phyloP scores from a whole-genome alignment of 2,329 filamentous ascomycete genomes.

The Colletotrichum musicola region DNA sequence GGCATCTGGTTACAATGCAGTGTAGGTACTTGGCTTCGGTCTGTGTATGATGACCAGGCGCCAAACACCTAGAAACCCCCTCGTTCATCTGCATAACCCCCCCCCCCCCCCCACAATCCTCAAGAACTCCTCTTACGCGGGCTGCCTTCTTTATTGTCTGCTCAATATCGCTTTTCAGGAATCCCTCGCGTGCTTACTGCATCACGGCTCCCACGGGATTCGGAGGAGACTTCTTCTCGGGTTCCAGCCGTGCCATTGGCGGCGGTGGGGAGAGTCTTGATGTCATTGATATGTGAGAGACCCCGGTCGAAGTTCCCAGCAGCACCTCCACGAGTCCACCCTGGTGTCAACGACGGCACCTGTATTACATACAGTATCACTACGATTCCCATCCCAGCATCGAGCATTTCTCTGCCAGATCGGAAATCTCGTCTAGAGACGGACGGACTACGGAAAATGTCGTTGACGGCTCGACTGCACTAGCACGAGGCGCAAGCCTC shows the following conservation, averaged over 20 bases:
- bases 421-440: background rate
- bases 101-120: too few species aligned
- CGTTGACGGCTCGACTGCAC: slow-evolving; percentile 7
- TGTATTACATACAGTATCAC: background rate
- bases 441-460: slow-evolving; percentile 12
- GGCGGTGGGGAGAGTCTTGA: slow-evolving; percentile 33
- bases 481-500: background rate
- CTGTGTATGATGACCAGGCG: background rate
- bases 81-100: background rate
- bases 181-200: too few species aligned
- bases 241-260: slow-evolving; percentile 2
- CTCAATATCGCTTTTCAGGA: too few species aligned
- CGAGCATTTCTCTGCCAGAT: slow-evolving; percentile 24
- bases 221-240: background rate
- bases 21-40: too few species aligned
- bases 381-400: background rate
- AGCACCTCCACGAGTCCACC: background rate
- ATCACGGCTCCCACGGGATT: slow-evolving; percentile 2
- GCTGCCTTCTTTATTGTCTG: background rate
- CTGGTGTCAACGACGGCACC: slow-evolving; percentile 8
- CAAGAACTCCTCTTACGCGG: too few species aligned
- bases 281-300: slow-evolving; percentile 30
- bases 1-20: background rate
- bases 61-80: too few species aligned
- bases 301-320: slow-evolving; percentile 4